Evolutionary conservation across 2,329 filamentous ascomycete genomes (phyloP).

Genomic region (Fusarium musae): DNA sequence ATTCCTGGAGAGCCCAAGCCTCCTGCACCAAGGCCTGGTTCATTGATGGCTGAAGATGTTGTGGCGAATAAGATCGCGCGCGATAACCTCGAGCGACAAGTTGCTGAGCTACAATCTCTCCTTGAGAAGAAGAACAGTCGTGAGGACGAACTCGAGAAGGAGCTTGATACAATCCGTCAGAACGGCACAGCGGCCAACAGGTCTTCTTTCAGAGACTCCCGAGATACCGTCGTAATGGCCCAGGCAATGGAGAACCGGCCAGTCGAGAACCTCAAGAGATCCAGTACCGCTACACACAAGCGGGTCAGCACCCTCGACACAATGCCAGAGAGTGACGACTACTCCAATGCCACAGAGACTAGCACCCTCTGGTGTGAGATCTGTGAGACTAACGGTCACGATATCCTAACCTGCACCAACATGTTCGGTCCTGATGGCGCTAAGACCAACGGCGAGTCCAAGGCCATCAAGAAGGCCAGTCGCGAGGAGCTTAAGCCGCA

Average conservation of each 20-base stretch:
- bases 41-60: constrained; percentile 50
- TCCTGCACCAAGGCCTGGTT: constrained; percentile 47
- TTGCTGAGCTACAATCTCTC: constrained; percentile 79
- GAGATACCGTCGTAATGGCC: constrained; percentile 70
- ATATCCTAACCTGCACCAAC: constrained; percentile 92
- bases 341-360: constrained; percentile 77
- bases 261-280: constrained; percentile 61
- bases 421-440: constrained; percentile 73
- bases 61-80: constrained; percentile 49
- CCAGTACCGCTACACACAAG: constrained; percentile 60
- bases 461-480: constrained; percentile 49
- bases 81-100: constrained; percentile 81
- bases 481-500: constrained; percentile 54
- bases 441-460: constrained; percentile 48
- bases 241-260: constrained; percentile 60
- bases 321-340: constrained; percentile 76
- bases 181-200: constrained; percentile 58
- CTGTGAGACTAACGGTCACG: constrained; percentile 90
- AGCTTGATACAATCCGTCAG: constrained; percentile 74
- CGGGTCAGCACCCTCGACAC: constrained; percentile 70
- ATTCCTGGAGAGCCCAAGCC: constrained; percentile 55
- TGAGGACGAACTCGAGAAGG: constrained; percentile 88
- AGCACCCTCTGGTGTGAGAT: constrained; percentile 92
- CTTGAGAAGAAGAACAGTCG: constrained; percentile 77
- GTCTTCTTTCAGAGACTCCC: constrained; percentile 72